Evolutionary conservation across 208 protist genomes (phyloP).

Genomic region (Leishmania lainsoni): DNA sequence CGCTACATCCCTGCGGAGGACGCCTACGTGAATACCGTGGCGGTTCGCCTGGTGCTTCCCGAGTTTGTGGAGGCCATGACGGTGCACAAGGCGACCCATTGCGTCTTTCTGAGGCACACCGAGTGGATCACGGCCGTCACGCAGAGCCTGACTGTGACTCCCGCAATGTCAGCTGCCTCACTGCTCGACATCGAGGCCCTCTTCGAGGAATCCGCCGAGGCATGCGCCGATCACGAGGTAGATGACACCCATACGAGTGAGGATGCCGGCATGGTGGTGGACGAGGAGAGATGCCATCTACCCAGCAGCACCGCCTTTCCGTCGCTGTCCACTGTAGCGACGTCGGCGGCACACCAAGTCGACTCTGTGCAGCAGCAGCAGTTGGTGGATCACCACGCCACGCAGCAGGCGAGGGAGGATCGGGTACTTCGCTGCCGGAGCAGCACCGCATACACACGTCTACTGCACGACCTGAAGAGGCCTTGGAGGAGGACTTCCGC

Average conservation of each 20-base stretch:
- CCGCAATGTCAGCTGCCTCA: conserved; percentile 21
- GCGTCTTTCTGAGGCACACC: conserved; percentile 37
- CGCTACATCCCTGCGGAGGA: conserved; percentile 24
- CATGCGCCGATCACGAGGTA: neutral
- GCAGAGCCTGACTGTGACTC: conserved; percentile 42
- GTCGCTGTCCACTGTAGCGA: no score
- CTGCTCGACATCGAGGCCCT: conserved; percentile 19
- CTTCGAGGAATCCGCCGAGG: conserved; percentile 1
- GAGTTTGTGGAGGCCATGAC: conserved; percentile 82
- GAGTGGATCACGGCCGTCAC: conserved; percentile 40
- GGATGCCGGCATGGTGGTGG: neutral
- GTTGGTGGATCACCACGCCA: neutral
- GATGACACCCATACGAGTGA: neutral
- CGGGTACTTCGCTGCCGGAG: conserved; percentile 21
- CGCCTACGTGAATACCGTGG: conserved; percentile 27
- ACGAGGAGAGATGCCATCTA: neutral
- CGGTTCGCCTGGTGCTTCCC: conserved; percentile 41
- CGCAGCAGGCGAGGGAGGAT: neutral
- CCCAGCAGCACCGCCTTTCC: neutral
- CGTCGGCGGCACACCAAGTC: neutral
- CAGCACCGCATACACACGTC: conserved; percentile 18
- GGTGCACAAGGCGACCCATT: conserved; percentile 72
- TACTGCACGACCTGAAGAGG: conserved; percentile 7
- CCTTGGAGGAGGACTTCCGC: neutral
- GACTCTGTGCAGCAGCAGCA: conserved; percentile 1